Base-by-base conservation (phyloP, 1,284 basidiomycete genomes). In the Malassezia dermatis region DNA sequence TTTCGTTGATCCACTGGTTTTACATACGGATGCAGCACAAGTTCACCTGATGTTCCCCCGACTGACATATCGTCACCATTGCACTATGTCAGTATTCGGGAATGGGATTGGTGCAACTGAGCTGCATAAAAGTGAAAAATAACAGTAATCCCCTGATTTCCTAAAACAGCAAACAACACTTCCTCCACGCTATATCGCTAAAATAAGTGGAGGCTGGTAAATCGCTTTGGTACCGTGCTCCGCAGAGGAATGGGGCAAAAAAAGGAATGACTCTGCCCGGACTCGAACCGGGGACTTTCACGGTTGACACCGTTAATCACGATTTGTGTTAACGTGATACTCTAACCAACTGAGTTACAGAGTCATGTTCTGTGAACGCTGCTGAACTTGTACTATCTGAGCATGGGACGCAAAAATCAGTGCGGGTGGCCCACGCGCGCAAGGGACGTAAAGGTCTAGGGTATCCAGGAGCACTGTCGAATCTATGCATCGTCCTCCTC, bases 321-420 rank as follows among this genome's bases (percentile, higher is more conserved):
- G 42, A 27, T 31, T 17, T 26, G 40, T 57, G 55, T 57, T 57
- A 57, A 57, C 55, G 50, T 57, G 55, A 46, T 57, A 57, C 55
- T 57, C 55, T 57, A 57, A 57, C 55, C 55, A 57, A 57, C 55
- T 57, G 55, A 57, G 55, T 57, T 57, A 57, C 46, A 52, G 47
- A 52, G 55, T 52, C 55, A 32, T 24, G 4, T 3, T 21, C 11
- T 19, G 37, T 4, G 19, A 21, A 4, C 8, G 1, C 3, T 8
- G 13, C 4, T 10, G 37, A 12, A 11, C 19, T 21, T 39, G 8
- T 21, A 19, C 37, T 39, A 39, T 39, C 4, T 39, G 37, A 39
- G 15, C 10, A 21, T 21, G 19, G n/a, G 4, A 10, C 17, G 24
- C 24, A 3, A 4, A 26, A 4, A 26, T 3, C 24, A 26, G 24